Evolutionary conservation across 768 basidiomycete genomes (phyloP), one percentile per base, ranked within the genome.

Genomic region (Trametes cingulata): DNA sequence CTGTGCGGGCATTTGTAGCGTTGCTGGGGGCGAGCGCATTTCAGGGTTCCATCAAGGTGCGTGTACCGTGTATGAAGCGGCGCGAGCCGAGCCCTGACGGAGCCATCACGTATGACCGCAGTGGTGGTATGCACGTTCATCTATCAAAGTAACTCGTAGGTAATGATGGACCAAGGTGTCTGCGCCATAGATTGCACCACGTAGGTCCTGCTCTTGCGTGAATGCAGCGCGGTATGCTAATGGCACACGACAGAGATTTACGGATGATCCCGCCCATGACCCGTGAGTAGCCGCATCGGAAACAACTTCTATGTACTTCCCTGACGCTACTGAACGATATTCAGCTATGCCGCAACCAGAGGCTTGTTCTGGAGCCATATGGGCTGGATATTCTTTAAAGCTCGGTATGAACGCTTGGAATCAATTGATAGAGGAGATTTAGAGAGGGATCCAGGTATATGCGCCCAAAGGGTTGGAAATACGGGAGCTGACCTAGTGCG

Each of bases 381-480:
- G 77, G 91, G 91, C 1, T 93, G 91, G 91, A 91, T 92, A 66
- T 92, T 93, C 71, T 85, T 77, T 75, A 90, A 90, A 70, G 84
- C 88, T 1, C 80, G 67, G 1, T 91, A 92, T 67, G 76, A 80
- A 27, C 77, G 82, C 20, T 75, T 92, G 75, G 76, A 78, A 40
- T 70, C 84, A 9, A 82, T 93, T 33, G 89, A 91, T 58, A 76
- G 80, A 52, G 81, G 81, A 15, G 90, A 93, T 65, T 77, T 92
- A 12, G 83, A 88, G 27, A 73, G 73, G 24, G 91, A 92, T 69
- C 82, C 84, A 42, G 85, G 90, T 88, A 50, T 37, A 80, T 72
- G 15, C 37, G 7, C 2, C 17, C 0, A 9, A 6, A 6, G 25
- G 4, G 43, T 12, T 17, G 45, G n/a, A 19, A 20, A 13, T 1